Base-by-base conservation (phyloP, 305 asterid species). In the Fraxinus albicans region DNA sequence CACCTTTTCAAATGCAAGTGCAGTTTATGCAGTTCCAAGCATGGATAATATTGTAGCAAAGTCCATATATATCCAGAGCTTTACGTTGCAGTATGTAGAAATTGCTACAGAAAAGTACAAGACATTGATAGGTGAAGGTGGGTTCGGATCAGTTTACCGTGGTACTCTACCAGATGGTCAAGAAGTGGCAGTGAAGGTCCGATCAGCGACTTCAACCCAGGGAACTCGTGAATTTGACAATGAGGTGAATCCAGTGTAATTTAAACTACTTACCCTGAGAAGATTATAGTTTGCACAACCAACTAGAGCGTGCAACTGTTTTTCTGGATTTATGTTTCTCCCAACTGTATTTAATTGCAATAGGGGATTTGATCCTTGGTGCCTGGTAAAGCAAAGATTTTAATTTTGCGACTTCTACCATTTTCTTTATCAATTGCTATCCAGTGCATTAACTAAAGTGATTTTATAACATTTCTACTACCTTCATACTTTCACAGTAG, bases 121-220 rank as follows among this genome's bases (percentile, higher is more conserved):
- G 85, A 88, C 92, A 84, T 80, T 91, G 89, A 93, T 95, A 83
- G 98, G 98, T 69, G 98, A 95, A 90, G 98, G 98, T 31, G 98
- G 98, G 31, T 95, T 95, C 40, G 98, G 98, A 77, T 79, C 98
- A 34, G 98, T 95, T 67, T 95, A 92, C 75, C 89, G 92, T 79
- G 98, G 98, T 63, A 92, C 96, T 81, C 87, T 92, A 55, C 87
- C 89, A 36, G 98, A 95, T n/a, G 97, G 98, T 77, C 88, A 92
- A 87, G 98, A 95, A 85, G 97, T 95, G 72, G 98, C 98, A n/a
- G 98, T 93, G 81, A 95, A 95, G 89, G 98, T 95, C 83, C 89
- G 98, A 80, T 95, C 98, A 81, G 90, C 97, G 81, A 93, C 97
- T 82, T 95, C 98, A 31, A 92, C 97, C 23, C 98, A 95, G 81